phyloP scores from a whole-genome alignment of 306 rosid genomes.

The Benincasa hispida region DNA sequence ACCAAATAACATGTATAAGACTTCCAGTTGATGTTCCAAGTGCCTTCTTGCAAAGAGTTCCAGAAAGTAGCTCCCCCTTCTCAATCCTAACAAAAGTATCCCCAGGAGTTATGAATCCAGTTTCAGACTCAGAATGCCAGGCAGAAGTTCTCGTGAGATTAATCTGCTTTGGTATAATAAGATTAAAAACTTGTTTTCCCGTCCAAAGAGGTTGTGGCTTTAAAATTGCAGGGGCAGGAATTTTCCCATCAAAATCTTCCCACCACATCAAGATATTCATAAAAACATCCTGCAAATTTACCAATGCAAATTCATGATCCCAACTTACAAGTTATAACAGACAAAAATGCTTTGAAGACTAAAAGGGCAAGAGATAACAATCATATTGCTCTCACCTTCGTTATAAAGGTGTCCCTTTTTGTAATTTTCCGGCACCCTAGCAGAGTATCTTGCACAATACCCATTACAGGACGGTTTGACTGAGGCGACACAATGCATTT shows the following conservation, averaged over 20 bases:
- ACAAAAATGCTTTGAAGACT: neutral
- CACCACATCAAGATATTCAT: constrained; percentile 99
- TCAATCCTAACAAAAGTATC: constrained; percentile 93
- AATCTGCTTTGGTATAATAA: constrained; percentile 86
- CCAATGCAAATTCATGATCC: constrained; percentile 12
- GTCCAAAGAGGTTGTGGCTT: constrained; percentile 99
- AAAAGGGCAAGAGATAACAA: neutral
- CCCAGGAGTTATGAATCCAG: constrained; percentile 77
- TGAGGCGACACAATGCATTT: constrained; percentile 98
- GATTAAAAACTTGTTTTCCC: constrained; percentile 95
- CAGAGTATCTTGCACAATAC: constrained; percentile 91
- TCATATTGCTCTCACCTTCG: constrained; percentile 44
- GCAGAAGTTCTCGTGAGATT: constrained; percentile 81
- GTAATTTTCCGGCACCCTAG: constrained; percentile 94
- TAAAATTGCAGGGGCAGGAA: constrained; percentile 86
- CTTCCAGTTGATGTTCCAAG: constrained; percentile 92
- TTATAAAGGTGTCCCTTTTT: constrained; percentile 85
- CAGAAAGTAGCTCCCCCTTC: constrained; percentile 83
- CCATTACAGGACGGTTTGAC: constrained; percentile 95
- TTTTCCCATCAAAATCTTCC: constrained; percentile 98
- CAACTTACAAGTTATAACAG: neutral
- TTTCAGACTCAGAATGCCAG: constrained; percentile 80
- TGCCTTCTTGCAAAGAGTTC: constrained; percentile 93
- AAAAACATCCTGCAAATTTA: constrained; percentile 69
- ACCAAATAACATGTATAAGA: constrained; percentile 97